Evolutionary conservation across 192 early-diverging fungal genomes (phyloP).

Genomic region (Entomortierella beljakovae): DNA sequence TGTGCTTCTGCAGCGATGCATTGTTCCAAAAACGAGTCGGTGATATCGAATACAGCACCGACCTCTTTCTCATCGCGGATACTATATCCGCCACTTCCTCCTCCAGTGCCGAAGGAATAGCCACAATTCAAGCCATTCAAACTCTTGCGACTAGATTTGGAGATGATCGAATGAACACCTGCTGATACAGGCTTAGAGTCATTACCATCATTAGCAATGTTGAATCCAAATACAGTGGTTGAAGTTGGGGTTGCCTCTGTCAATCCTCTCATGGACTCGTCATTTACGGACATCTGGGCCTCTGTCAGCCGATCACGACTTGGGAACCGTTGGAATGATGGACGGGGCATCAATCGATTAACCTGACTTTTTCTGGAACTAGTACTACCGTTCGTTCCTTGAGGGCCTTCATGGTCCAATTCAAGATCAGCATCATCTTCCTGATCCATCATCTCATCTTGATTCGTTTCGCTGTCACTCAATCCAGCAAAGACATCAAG

Average conservation of each 20-base stretch:
- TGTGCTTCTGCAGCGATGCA: constrained; percentile 40
- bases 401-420: background rate
- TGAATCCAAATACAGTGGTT: background rate
- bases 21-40: constrained; percentile 37
- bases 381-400: background rate
- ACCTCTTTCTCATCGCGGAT: constrained; percentile 49
- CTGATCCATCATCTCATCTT: constrained; percentile 5
- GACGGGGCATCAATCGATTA: constrained; percentile 19
- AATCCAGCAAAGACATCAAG: constrained; percentile 46
- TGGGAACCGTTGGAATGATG: constrained; percentile 13
- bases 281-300: background rate
- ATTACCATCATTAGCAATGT: background rate
- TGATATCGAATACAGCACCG: constrained; percentile 46
- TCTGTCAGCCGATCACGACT: constrained; percentile 24
- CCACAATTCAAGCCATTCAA: constrained; percentile 13
- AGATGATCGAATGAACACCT: constrained; percentile 28
- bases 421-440: constrained; percentile 1
- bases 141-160: constrained; percentile 46
- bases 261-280: constrained; percentile 20
- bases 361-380: constrained; percentile 6
- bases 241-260: constrained; percentile 3
- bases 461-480: constrained; percentile 28
- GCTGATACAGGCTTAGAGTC: constrained; percentile 16
- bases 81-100: constrained; percentile 34
- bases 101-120: constrained; percentile 8